Evolutionary conservation across 108 stramenopile species (phyloP), one percentile per base, ranked within the genome.

Genomic region (Cyclostephanos tholiformis): DNA sequence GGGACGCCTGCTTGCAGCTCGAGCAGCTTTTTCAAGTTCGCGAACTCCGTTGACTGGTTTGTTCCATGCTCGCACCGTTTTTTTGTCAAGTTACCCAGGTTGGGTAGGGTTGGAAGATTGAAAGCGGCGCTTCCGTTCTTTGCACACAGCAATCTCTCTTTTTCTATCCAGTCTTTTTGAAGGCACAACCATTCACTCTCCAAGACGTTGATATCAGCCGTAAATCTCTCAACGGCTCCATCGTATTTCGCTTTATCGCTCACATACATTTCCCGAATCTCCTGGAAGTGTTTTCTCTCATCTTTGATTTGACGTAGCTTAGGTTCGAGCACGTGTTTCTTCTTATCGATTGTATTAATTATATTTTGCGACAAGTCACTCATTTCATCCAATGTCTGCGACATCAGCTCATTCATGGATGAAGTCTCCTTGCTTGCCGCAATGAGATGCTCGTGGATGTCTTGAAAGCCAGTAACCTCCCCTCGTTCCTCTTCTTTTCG

Each of bases 381-480:
- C n/a, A 93, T 92, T 41, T 92, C 94, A 23, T 89, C 87, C 43
- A 95, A 67, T 9, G 85, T 91, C 62, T 77, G 57, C 7, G 78
- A 84, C 70, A 92, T 95, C 44, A 71, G 23, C 16, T 83, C 83
- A 81, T 95, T 89, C 63, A 91, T 69, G 36, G 67, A 65, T 2
- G 72, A 69, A 6, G 88, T 86, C 70, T 87, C 71, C 67, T 89
- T 84, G 23, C 88, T 69, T 49, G 85, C 84, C 3, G 67, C 64
- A n/a, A 83, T 83, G 13, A 93, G 77, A 14, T 71, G 64, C 11
- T 71, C 53, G 63, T 91, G 69, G 14, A 82, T 68, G 43, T 89
- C 81, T 17, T 82, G 71, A 74, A 83, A 93, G 6, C 92, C 92
- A 0, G 73, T 26, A n/a, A 92, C 85, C 51, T 90, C 94, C 17